Base-by-base conservation (phyloP, 495 filamentous ascomycete genomes). In the Xylaria grammica region DNA sequence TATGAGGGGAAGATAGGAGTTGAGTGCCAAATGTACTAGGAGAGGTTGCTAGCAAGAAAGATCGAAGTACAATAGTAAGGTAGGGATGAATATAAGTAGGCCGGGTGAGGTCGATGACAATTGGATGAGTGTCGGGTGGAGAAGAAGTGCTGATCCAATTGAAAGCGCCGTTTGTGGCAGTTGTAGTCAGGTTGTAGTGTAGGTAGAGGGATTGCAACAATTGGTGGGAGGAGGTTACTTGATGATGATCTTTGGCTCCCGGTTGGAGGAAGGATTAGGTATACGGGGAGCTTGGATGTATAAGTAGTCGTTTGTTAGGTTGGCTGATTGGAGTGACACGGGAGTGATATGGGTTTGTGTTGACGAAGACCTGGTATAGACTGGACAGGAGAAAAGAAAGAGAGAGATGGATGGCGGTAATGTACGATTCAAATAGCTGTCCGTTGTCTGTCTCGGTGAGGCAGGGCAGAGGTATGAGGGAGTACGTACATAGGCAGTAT, bases 1-100 rank as follows among this genome's bases (percentile, higher is more conserved):
- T 63, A 55, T 44, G 60, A 63, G 60, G 60, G 60, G 60, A 55
- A 63, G 60, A 55, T 49, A 50, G 29, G 19, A 54, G 60, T 54
- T 38, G 27, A 36, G 38, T 40, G 26, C 27, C 50, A 55, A 40
- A 63, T 54, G 40, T 46, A 46, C 50, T 46, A 54, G 24, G 48
- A 54, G 38, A 45, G 26, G 15, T 22, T 40, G 56, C 11, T 17
- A 32, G 10, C 38, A 44, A 34, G 26, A 59, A 38, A 50, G 29
- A 60, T 38, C 46, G 20, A 42, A 40, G 52, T 50, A 60, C 29
- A 50, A 38, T 36, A 53, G 27, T 45, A 11, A n/a, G 45, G 57
- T 45, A 51, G 46, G 42, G 20, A 22, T 52, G 59, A 52, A 34
- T 32, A 42, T 50, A 61, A 30, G 32, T 40, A 42, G 38, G 36